A percentile compares a stretch with the other conserved stretches of the same genome.
Conservation (phyloP, 208 protist genomes). For the Acanthamoeba royreba region DNA sequence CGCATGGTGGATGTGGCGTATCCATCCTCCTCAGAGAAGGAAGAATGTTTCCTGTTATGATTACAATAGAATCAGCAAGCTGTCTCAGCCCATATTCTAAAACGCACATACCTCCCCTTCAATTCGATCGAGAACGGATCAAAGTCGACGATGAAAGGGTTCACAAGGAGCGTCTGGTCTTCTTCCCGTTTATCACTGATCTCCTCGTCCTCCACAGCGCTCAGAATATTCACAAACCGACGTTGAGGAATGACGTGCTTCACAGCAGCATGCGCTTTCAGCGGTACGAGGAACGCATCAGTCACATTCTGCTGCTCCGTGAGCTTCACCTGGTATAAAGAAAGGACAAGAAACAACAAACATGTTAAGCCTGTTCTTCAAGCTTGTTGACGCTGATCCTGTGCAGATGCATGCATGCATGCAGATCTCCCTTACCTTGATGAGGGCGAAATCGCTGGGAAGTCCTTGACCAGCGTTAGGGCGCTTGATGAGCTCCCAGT, state of each 20-base stretch:
- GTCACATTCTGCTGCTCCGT: background rate
- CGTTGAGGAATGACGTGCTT: conserved; percentile 35
- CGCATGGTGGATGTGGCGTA: background rate
- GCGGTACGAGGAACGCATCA: background rate
- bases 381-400: background rate
- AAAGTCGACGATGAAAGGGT: background rate
- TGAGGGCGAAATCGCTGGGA: conserved; percentile 24
- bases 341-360: background rate
- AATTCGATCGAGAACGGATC: background rate
- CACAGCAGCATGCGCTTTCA: background rate
- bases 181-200: no score
- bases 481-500: background rate
- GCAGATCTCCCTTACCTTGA: background rate
- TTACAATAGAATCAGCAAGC: background rate
- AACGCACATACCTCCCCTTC: background rate
- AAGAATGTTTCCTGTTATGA: background rate
- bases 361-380: background rate
- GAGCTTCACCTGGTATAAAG: background rate
- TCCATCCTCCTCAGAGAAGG: conserved; percentile 31
- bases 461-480: background rate
- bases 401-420: background rate
- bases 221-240: conserved; percentile 27
- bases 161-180: background rate
- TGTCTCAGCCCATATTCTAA: background rate
- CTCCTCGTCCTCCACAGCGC: background rate